phyloP scores from a whole-genome alignment of 2,329 filamentous ascomycete species.

The Rhexocercosporidium sp. region DNA sequence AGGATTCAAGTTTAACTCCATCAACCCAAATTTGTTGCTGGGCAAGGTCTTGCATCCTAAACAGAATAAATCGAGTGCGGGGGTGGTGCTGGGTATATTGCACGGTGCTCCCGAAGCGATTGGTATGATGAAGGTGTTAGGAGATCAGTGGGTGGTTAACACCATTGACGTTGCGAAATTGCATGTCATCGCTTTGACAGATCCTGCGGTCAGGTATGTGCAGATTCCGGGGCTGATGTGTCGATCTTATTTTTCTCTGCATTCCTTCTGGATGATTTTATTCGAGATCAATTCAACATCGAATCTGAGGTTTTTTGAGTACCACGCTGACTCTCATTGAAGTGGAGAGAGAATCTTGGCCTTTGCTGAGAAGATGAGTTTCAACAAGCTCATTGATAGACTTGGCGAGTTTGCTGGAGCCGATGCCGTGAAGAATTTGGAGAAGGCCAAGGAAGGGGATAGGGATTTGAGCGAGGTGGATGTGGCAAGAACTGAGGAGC shows the following conservation, averaged over 20 bases:
- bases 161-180: neutral
- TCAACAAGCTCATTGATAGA: neutral
- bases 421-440: neutral
- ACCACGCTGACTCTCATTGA: neutral
- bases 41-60: neutral
- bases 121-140: neutral
- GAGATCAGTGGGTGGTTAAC: neutral
- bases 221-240: neutral
- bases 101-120: neutral
- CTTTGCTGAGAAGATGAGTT: neutral
- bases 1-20: slow-evolving; percentile 33
- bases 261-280: too few relatives aligned
- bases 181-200: neutral
- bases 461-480: neutral
- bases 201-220: slow-evolving; percentile 9
- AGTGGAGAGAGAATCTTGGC: slow-evolving; percentile 2
- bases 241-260: too few relatives aligned
- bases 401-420: neutral
- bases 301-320: too few relatives aligned
- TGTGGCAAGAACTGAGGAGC: slow-evolving; percentile 1
- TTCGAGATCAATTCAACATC: too few relatives aligned
- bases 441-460: neutral
- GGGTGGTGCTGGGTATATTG: neutral
- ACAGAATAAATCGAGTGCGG: neutral
- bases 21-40: slow-evolving; percentile 35